Conservation (phyloP, 2,329 filamentous ascomycete species). For the Sporothrix protearum region DNA sequence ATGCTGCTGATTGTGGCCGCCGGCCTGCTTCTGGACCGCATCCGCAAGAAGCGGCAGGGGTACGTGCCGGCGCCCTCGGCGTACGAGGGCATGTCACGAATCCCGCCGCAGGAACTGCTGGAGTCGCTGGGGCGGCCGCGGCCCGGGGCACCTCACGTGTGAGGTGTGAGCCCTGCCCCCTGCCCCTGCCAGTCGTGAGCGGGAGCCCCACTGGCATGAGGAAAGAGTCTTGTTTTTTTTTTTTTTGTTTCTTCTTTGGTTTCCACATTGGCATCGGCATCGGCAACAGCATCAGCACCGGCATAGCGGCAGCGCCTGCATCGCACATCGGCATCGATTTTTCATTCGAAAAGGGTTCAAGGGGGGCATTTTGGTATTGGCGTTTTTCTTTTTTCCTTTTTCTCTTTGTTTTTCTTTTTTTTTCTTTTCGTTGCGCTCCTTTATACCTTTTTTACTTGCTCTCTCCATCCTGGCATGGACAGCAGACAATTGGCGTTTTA, state of each 20-base stretch:
- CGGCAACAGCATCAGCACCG: neutral
- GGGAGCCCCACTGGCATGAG: neutral
- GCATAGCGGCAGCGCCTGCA: neutral
- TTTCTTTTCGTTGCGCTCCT: neutral
- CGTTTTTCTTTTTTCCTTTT: neutral
- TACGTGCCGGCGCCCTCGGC: slow-evolving; percentile 71
- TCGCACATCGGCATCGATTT: neutral
- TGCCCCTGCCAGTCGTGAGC: neutral
- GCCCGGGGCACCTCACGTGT: slow-evolving; percentile 51
- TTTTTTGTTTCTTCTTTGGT: no score
- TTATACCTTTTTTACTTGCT: neutral
- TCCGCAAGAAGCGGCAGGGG: slow-evolving; percentile 72
- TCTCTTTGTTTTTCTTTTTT: neutral
- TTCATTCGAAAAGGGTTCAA: neutral
- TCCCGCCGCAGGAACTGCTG: slow-evolving; percentile 59
- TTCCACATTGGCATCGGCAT: neutral
- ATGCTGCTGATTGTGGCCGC: slow-evolving; percentile 74
- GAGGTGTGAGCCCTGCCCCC: slow-evolving; percentile 30
- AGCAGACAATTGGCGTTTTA: slow-evolving; percentile 1
- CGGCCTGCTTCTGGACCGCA: slow-evolving; percentile 70
- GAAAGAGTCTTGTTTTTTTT: slow-evolving; percentile 7
- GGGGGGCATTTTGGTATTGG: slow-evolving; percentile 5
- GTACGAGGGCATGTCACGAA: slow-evolving; percentile 57
- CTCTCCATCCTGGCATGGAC: neutral
- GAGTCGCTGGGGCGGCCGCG: slow-evolving; percentile 50